A percentile compares a stretch with the other conserved stretches of the same genome.
Conservation (phyloP, 306 rosid species). For the Cucumis sativus region Cucumber_9930_V3 NC_026655.2:27600001-27600500, state of each 20-base stretch:
- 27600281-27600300: slow-evolving; percentile 79
- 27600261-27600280: slow-evolving; percentile 34
- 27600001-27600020: not conserved
- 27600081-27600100: not conserved
- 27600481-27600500: not conserved
- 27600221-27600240: not conserved
- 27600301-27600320: slow-evolving; percentile 81
- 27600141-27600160: no score
- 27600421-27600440: not conserved
- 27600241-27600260: not conserved
- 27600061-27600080: not conserved
- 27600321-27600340: not conserved
- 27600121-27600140: not conserved
- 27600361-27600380: not conserved
- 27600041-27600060: slow-evolving; percentile 3
- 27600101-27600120: not conserved
- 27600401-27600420: not conserved
- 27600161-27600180: no score
- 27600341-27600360: not conserved
- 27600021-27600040: slow-evolving; percentile 2
- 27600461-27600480: not conserved
- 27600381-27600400: not conserved
- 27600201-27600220: not conserved
- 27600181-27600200: not conserved
- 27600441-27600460: not conserved